phyloP scores from a whole-genome alignment of 78 protist genomes.

The Dictyostelium discoideum region DNA sequence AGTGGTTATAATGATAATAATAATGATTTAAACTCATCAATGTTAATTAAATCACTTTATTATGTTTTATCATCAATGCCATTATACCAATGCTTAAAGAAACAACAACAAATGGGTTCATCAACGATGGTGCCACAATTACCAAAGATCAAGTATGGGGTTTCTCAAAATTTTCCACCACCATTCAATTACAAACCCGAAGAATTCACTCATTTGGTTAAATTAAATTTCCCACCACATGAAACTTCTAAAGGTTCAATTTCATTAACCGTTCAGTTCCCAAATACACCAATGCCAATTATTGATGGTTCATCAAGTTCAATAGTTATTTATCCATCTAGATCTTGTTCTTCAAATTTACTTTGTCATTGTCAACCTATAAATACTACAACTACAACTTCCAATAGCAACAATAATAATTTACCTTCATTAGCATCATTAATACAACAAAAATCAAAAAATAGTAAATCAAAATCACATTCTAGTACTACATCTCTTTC shows the following conservation, averaged over 20 bases:
- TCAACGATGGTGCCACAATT: background rate
- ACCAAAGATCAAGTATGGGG: slow-evolving; percentile 63
- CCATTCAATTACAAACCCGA: slow-evolving; percentile 43
- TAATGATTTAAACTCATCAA: background rate
- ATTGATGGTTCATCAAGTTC: background rate
- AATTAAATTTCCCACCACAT: slow-evolving; percentile 49
- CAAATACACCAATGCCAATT: slow-evolving; percentile 12
- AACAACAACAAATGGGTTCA: slow-evolving; percentile 1
- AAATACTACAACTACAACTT: background rate
- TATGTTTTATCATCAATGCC: slow-evolving; percentile 56
- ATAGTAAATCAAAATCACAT: background rate
- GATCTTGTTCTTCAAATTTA: slow-evolving; percentile 48
- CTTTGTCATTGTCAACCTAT: slow-evolving; percentile 13
- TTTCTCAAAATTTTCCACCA: slow-evolving; percentile 52
- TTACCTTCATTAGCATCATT: background rate
- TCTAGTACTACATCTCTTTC: background rate
- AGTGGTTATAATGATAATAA: background rate
- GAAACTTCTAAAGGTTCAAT: slow-evolving; percentile 50
- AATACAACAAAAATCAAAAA: background rate
- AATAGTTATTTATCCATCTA: slow-evolving; percentile 58
- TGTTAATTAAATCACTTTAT: slow-evolving; percentile 42
- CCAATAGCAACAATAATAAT: background rate
- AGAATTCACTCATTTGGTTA: slow-evolving; percentile 39
- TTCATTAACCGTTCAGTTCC: slow-evolving; percentile 53
- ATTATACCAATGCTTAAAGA: background rate